Evolutionary conservation across 352 stramenopile genomes (phyloP).

Genomic region (Globisporangium rhizosaccharum): DNA sequence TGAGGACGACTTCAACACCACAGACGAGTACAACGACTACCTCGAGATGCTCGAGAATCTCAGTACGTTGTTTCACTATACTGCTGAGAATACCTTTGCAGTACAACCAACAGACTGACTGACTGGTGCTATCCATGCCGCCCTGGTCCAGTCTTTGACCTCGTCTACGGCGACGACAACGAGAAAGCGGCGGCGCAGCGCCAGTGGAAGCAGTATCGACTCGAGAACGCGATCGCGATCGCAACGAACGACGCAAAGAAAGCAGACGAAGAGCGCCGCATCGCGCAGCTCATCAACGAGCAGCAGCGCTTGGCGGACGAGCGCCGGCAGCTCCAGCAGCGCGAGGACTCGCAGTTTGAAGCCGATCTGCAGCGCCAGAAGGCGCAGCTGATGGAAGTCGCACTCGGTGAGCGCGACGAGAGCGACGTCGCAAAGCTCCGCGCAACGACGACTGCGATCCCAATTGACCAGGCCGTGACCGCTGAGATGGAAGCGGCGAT

Average conservation of each 20-base stretch:
- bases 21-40: constrained; percentile 87
- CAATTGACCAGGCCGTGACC: constrained; percentile 83
- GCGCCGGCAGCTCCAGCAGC: constrained; percentile 65
- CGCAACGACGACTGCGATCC: constrained; percentile 72
- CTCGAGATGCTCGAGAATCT: constrained; percentile 82
- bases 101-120: too few species aligned
- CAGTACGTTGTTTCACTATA: too few species aligned
- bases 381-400: constrained; percentile 82
- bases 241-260: constrained; percentile 84
- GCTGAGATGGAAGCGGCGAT: constrained; percentile 87
- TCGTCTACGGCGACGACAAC: constrained; percentile 72
- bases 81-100: too few species aligned
- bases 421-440: constrained; percentile 68
- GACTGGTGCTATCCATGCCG: too few species aligned
- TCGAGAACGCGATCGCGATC: constrained; percentile 78
- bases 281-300: constrained; percentile 77
- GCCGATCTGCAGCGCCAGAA: constrained; percentile 76
- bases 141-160: constrained; percentile 62
- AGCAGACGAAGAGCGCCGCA: constrained; percentile 82
- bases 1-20: constrained; percentile 82
- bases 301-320: constrained; percentile 78
- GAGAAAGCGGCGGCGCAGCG: constrained; percentile 68
- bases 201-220: constrained; percentile 84
- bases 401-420: constrained; percentile 76
- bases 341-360: constrained; percentile 78